These are phyloP conservation scores for Populus hybrid DNA, from an alignment of 441 rosid genomes.

Conservation along the genomic window DNA sequence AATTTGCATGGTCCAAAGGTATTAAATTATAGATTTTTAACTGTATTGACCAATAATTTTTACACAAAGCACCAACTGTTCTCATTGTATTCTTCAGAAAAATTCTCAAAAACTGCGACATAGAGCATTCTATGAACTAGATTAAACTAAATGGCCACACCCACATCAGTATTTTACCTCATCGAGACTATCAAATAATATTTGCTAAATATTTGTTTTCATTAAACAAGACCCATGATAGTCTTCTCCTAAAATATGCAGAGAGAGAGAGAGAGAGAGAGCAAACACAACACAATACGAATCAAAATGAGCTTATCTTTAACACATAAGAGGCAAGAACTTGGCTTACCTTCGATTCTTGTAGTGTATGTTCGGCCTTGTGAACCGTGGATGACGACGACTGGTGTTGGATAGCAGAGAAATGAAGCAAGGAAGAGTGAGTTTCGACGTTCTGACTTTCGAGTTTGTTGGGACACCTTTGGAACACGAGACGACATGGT, in stretches of 20 bases:
- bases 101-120: background rate
- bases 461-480: too few relatives aligned
- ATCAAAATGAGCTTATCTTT: background rate
- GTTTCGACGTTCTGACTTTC: background rate
- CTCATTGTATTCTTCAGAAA: background rate
- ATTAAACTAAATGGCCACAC: too few relatives aligned
- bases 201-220: background rate
- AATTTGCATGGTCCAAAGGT: too few relatives aligned
- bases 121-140: background rate
- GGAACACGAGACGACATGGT: too few relatives aligned
- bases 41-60: background rate
- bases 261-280: too few relatives aligned
- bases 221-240: background rate
- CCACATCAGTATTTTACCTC: background rate
- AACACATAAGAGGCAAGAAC: background rate
- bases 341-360: background rate
- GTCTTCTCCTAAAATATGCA: background rate
- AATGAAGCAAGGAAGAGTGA: background rate
- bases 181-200: background rate
- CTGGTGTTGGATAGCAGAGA: background rate
- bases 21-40: too few relatives aligned
- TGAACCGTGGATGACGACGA: background rate
- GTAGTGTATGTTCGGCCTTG: background rate
- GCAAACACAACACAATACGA: background rate
- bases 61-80: background rate